phyloP scores from a whole-genome alignment of 2,329 filamentous ascomycete genomes.

The Talaromyces verruculosus region DNA sequence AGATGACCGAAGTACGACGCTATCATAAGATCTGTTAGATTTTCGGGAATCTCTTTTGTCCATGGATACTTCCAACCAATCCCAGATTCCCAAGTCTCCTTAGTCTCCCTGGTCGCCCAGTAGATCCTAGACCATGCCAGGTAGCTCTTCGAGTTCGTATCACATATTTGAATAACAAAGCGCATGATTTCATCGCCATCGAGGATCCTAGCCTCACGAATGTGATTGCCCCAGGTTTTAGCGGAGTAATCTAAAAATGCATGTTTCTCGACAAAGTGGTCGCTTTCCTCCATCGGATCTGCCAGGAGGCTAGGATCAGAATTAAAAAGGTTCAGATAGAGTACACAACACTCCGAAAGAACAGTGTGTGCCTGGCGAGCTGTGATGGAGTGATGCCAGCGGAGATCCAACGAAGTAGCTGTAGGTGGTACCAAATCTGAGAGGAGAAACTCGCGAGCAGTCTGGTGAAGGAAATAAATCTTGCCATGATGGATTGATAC shows the following conservation, averaged over 20 bases:
- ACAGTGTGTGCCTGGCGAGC: not conserved
- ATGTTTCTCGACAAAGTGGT: too few species aligned
- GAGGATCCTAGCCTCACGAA: too few species aligned
- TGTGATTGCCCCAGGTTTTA: not conserved
- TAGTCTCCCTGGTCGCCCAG: too few species aligned
- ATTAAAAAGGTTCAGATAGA: not conserved
- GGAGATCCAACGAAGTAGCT: too few species aligned
- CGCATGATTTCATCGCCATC: too few species aligned
- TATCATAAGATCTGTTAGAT: not conserved
- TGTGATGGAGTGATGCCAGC: slow-evolving; percentile 8
- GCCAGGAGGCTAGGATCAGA: too few species aligned
- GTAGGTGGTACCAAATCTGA: too few species aligned
- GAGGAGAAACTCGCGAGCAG: slow-evolving; percentile 27
- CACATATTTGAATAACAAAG: too few species aligned
- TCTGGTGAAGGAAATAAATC: slow-evolving; percentile 29
- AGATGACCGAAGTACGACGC: slow-evolving; percentile 1
- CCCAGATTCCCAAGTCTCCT: too few species aligned
- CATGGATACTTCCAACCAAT: too few species aligned
- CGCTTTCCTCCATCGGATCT: too few species aligned
- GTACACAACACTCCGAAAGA: not conserved
- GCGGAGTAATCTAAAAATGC: slow-evolving; percentile 5
- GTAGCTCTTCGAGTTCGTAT: not conserved
- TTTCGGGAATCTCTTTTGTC: not conserved
- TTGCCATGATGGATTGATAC: slow-evolving; percentile 24
- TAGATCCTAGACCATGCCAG: not conserved